Base-by-base conservation (phyloP, 192 early-diverging fungal genomes). In the Dispira simplex region DNA sequence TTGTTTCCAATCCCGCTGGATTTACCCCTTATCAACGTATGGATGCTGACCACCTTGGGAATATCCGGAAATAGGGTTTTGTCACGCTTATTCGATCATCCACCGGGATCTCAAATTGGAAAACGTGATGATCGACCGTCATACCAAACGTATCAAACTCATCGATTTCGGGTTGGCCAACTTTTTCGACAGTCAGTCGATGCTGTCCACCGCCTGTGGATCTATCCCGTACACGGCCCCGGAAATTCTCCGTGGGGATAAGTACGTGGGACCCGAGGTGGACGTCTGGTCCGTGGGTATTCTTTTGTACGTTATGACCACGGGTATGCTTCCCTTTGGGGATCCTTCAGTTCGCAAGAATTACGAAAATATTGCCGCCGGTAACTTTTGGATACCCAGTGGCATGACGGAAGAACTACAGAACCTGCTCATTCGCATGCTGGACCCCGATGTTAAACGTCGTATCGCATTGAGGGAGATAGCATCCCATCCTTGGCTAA, bases 221-320 rank as follows among this genome's bases (percentile, higher is more conserved):
- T 92, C 90, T 54, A 79, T 95, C 51, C 88, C 91, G 11, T 97
- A 93, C 64, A 85, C 87, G 39, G 83, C 84, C 27, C 88, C 89
- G 52, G 95, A 98, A 78, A 92, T 98, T 70, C 84, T 95, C 47
- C 77, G 90, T 62, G 93, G 90, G 26, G 85, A 89, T 62, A 90
- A 85, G 47, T 98, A 98, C 67, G 73, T 76, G 62, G 95, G 95
- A 3, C 92, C 95, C 6, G 95, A 98, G 64, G 84, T 98, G 43
- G 95, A 98, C 64, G 85, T 89, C 28, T 98, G 95, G 95, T 94
- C 90, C 46, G 72, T 96, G 28, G 95, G 95, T 11, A 87, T 98
- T 3, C 76, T 91, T 12, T 70, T 98, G 25, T 98, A 92, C 68
- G 87, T 91, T 46, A 82, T 96, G 74, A 83, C 89, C 74, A 83